phyloP scores from a whole-genome alignment of 2,329 filamentous ascomycete genomes.

The Fusarium setosum region DNA sequence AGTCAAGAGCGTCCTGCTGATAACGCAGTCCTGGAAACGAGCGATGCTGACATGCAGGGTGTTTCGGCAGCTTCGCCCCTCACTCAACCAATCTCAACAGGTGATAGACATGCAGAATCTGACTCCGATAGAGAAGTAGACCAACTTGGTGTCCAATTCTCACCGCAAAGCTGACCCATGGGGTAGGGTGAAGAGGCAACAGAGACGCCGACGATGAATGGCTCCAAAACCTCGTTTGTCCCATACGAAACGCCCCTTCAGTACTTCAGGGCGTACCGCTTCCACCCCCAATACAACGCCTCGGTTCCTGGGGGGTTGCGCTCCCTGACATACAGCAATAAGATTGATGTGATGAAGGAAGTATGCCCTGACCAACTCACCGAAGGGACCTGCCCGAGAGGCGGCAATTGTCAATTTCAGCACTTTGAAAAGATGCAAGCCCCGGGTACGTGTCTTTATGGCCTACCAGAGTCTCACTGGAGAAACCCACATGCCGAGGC shows the following conservation, averaged over 20 bases:
- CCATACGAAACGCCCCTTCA: conserved; percentile 88
- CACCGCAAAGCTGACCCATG: conserved; percentile 30
- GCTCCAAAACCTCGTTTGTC: conserved; percentile 42
- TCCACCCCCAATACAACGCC: conserved; percentile 80
- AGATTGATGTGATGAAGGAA: conserved; percentile 79
- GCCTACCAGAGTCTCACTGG: conserved; percentile 24
- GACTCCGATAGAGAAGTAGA: conserved; percentile 57
- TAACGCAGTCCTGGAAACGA: conserved; percentile 39
- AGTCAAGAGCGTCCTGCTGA: conserved; percentile 30
- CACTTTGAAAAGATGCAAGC: conserved; percentile 71
- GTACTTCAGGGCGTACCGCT: conserved; percentile 88
- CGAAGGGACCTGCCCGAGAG: conserved; percentile 76
- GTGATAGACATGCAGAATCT: conserved; percentile 35
- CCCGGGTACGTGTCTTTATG: conserved; percentile 49
- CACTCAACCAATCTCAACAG: conserved; percentile 47
- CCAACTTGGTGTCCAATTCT: conserved; percentile 39
- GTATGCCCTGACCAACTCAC: conserved; percentile 82
- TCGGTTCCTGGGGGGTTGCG: conserved; percentile 81
- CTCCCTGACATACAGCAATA: conserved; percentile 93
- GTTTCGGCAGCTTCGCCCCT: conserved; percentile 35
- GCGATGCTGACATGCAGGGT: conserved; percentile 41
- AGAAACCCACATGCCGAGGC: conserved; percentile 34
- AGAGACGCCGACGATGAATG: conserved; percentile 4
- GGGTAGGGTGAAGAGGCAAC: conserved; percentile 30
- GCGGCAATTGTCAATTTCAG: conserved; percentile 77